A percentile compares a stretch with the other conserved stretches of the same genome.
Conservation (phyloP, 192 early-diverging fungal genomes). For the Backusella sp. region DNA sequence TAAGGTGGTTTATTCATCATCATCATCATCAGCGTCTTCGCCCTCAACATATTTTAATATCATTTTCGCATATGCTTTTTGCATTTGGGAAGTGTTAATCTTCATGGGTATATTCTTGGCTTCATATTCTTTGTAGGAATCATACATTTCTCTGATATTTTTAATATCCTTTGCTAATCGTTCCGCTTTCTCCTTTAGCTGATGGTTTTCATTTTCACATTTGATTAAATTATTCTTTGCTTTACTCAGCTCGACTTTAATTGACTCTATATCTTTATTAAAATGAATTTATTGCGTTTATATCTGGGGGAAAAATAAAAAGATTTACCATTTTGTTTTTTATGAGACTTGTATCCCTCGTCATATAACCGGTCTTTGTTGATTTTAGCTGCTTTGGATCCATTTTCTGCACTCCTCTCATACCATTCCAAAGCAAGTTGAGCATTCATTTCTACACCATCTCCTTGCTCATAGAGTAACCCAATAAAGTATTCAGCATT, state of each 20-base stretch:
- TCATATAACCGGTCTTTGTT: neutral
- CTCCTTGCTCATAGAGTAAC: neutral
- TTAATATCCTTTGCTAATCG: neutral
- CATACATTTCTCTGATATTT: neutral
- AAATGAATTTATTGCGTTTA: neutral
- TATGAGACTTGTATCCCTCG: neutral
- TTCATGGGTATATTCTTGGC: neutral
- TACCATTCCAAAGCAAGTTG: neutral
- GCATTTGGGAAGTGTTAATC: neutral
- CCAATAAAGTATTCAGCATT: neutral
- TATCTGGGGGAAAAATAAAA: neutral
- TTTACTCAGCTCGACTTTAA: neutral
- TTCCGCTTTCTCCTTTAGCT: neutral
- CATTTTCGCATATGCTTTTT: neutral
- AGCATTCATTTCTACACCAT: neutral
- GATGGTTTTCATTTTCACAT: neutral
- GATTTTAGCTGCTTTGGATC: neutral
- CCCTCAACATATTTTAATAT: neutral
- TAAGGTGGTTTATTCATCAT: neutral
- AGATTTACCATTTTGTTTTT: neutral
- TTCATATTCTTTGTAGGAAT: neutral
- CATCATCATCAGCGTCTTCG: neutral
- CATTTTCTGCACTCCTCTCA: neutral
- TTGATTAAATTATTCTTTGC: neutral
- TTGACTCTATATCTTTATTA: neutral